phyloP scores from a whole-genome alignment of 2,329 filamentous ascomycete species.

The Hymenoscyphus salicellus region DNA sequence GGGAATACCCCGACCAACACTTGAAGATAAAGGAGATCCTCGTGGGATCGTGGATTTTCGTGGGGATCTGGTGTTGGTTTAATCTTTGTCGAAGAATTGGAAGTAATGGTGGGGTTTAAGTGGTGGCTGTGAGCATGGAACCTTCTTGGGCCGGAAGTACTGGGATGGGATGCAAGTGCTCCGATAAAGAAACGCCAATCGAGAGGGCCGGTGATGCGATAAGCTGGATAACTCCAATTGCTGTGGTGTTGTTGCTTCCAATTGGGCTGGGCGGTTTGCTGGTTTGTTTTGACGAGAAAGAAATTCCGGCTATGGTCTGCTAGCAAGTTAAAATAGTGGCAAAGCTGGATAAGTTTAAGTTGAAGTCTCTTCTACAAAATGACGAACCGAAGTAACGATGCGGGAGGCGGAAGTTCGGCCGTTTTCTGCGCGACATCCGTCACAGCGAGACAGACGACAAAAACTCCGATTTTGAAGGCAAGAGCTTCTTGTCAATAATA shows the following conservation, averaged over 20 bases:
- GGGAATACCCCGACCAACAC: background rate
- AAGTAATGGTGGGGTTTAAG: constrained; percentile 2
- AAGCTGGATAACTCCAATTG: background rate
- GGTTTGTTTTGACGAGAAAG: background rate
- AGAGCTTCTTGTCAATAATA: too few relatives aligned
- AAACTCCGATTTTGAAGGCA: background rate
- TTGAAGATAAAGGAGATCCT: background rate
- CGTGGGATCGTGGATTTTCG: background rate
- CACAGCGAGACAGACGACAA: background rate
- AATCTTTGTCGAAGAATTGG: background rate
- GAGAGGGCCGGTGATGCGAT: background rate
- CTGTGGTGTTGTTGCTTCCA: too few relatives aligned
- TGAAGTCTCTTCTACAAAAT: background rate
- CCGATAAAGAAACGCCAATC: constrained; percentile 16
- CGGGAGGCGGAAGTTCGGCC: background rate
- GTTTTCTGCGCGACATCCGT: too few relatives aligned
- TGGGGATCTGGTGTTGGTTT: background rate
- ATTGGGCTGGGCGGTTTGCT: background rate
- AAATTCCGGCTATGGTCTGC: background rate
- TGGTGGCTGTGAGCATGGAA: constrained; percentile 5
- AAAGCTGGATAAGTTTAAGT: background rate
- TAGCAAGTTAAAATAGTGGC: background rate
- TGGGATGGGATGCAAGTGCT: background rate
- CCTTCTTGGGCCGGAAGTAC: background rate
- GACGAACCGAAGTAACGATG: background rate